Evolutionary conservation across 495 filamentous ascomycete species (phyloP), one percentile per base, ranked within the genome.

Genomic region (Neurospora hispaniola): DNA sequence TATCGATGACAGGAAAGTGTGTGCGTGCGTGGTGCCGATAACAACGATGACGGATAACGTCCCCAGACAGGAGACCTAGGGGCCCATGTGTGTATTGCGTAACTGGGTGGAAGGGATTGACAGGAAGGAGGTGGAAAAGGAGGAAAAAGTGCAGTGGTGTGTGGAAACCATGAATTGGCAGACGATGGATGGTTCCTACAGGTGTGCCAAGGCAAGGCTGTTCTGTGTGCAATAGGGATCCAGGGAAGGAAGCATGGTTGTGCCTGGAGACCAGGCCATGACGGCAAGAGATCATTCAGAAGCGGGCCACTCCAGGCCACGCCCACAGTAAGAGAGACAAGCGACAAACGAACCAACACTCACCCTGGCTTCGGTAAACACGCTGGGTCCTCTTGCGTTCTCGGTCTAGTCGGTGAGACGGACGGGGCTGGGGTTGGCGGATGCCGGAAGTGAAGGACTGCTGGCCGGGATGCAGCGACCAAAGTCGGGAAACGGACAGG

Each of bases 11-110:
- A 66, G 54, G 27, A 66, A 66, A 11, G 48, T 27, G 48, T 27
- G 48, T 27, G 48, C 46, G 46, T 59, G 46, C 48, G 54, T 66
- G 27, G 27, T 66, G 14, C 54, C 54, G 54, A 66, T 66, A 66
- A 66, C 54, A 66, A 66, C 54, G 27, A 66, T 66, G 54, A 66
- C 54, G 54, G 54, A 66, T 66, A 66, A 66, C 54, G 54, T 66
- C 54, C 54, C 54, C 54, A 66, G 54, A 66, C 54, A 66, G 54
- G 54, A 66, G 54, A 66, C 54, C 54, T 66, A 66, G 54, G 54
- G 54, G 54, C 54, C 54, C 54, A 66, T 66, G 54, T 66, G 54
- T 66, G 54, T 66, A 66, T 66, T 66, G 54, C 54, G 54, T 66
- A 66, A 66, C 54, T 66, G 27, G 54, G 54, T 35, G 35, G 54